These are phyloP conservation scores for Scorias spongiosa DNA, from an alignment of 2,329 filamentous ascomycete genomes.

Conservation along the genomic window DNA sequence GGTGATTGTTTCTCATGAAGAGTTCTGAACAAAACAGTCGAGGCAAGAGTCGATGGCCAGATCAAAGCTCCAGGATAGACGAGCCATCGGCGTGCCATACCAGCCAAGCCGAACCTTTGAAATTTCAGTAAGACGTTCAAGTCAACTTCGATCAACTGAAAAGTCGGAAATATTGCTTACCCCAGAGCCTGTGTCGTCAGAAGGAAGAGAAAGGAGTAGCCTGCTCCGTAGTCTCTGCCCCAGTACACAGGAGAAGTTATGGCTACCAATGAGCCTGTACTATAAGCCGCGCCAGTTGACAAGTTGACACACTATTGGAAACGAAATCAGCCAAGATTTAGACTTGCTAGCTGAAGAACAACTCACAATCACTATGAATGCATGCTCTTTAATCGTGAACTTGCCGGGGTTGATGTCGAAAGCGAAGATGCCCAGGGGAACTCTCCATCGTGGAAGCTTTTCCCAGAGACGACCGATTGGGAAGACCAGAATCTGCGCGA, in stretches of 20 bases:
- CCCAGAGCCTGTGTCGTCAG: conserved; percentile 75
- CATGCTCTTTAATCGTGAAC: conserved; percentile 43
- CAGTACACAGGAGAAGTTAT: conserved; percentile 29
- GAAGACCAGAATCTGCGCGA: conserved; percentile 73
- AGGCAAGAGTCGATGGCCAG: conserved; percentile 78
- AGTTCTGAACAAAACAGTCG: conserved; percentile 79
- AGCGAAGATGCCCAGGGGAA: conserved; percentile 19
- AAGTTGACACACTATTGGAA: conserved; percentile 69
- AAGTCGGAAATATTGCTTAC: conserved; percentile 53
- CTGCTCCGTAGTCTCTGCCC: conserved; percentile 58
- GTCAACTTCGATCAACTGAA: conserved; percentile 80
- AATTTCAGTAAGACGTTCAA: conserved; percentile 51
- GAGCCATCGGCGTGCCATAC: conserved; percentile 62
- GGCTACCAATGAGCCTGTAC: conserved; percentile 19
- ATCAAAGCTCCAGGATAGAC: conserved; percentile 81
- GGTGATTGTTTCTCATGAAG: conserved; percentile 72
- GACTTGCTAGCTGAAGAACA: conserved; percentile 5
- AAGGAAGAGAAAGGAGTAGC: conserved; percentile 69
- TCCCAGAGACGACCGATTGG: conserved; percentile 64
- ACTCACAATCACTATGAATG: conserved; percentile 26
- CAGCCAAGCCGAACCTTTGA: conserved; percentile 69
- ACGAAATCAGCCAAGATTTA: conserved; percentile 24
- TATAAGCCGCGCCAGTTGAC: neutral
- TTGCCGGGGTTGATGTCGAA: conserved; percentile 32
- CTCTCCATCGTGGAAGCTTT: conserved; percentile 39